Evolutionary conservation across 1,284 basidiomycete genomes (phyloP).

Genomic region (Gomphus bonarii): DNA sequence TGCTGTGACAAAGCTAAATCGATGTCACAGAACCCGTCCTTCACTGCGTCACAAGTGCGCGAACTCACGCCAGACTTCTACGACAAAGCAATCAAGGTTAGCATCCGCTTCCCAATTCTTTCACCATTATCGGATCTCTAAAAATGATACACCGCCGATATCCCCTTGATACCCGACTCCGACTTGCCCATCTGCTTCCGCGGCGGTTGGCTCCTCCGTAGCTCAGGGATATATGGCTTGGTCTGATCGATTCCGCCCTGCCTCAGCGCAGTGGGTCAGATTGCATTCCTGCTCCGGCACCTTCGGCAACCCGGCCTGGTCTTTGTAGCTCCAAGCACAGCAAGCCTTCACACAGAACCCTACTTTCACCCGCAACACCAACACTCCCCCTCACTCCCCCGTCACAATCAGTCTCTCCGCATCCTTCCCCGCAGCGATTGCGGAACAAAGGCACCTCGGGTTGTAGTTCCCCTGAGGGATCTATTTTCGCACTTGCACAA

Average conservation of each 20-base stretch:
- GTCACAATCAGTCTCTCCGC: not conserved
- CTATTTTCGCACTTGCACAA: not conserved
- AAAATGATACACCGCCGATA: not conserved
- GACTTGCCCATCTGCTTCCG: not conserved
- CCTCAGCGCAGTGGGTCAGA: no score
- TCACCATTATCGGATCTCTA: not conserved
- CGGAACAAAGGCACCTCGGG: not conserved
- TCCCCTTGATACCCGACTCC: not conserved
- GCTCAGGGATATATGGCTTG: conserved; percentile 11
- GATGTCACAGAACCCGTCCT: conserved; percentile 45
- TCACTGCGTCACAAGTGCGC: conserved; percentile 43
- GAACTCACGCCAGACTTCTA: conserved; percentile 53
- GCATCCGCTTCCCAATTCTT: conserved; percentile 15
- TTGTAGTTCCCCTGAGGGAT: not conserved
- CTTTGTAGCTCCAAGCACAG: not conserved
- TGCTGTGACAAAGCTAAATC: not conserved
- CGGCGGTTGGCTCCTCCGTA: conserved; percentile 12
- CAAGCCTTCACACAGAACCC: not conserved
- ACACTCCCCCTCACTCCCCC: conserved; percentile 9
- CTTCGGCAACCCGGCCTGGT: not conserved
- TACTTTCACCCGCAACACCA: conserved; percentile 7
- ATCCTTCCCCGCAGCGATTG: not conserved
- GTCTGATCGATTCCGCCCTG: not conserved
- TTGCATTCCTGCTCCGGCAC: not conserved
- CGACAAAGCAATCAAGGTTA: conserved; percentile 47